Evolutionary conservation across 2,329 filamentous ascomycete species (phyloP), one percentile per base, ranked within the genome.

Genomic region (Hypoxylon sp.): DNA sequence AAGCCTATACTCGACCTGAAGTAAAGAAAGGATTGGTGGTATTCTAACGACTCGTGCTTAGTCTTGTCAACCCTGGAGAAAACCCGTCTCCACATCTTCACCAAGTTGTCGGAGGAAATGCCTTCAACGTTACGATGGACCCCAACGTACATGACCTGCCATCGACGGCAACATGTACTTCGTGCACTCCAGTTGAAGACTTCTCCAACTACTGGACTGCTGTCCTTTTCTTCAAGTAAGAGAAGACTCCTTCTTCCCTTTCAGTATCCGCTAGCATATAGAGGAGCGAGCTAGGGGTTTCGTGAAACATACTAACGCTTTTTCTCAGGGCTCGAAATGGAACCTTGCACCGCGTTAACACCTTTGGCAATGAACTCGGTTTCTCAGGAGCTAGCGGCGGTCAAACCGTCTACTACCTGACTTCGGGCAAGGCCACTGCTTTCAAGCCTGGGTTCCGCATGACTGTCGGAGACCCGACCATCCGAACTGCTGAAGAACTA

Each of bases 391-490:
- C 74, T 3, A 71, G 51, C 4, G 78, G 78, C 14, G 78, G 78
- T 11, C 78, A 80, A 65, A 79, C 78, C 1, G 79, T 81, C 25
- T 81, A 81, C 74, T 81, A 81, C 65, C 76, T 81, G 1, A 76
- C 77, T 11, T 77, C 77, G 54, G 73, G 74, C 50, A 75, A 76
- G 58, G 78, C 78, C 16, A 80, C 78, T 1, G 78, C 78, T 23
- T 80, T 80, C 73, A 79, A 74, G 63, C 70, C 78, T 66, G 77
- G 79, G 3, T 81, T 81, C 72, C 77, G 79, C 61, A 80, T 81
- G 79, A 78, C 79, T 1, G 78, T 79, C 30, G 79, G 79, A 27
- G 75, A 80, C 60, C 75, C 78, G 1, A 70, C 11, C 39, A 72
- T 74, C 66, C 73, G 72, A 16, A 74, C 74, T 1, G 73, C 73